Percentiles rank a stretch among this genome's conserved stretches.
phyloP scores from a whole-genome alignment of 129 eudicot genomes.

The Tanacetum coccineum region DNA sequence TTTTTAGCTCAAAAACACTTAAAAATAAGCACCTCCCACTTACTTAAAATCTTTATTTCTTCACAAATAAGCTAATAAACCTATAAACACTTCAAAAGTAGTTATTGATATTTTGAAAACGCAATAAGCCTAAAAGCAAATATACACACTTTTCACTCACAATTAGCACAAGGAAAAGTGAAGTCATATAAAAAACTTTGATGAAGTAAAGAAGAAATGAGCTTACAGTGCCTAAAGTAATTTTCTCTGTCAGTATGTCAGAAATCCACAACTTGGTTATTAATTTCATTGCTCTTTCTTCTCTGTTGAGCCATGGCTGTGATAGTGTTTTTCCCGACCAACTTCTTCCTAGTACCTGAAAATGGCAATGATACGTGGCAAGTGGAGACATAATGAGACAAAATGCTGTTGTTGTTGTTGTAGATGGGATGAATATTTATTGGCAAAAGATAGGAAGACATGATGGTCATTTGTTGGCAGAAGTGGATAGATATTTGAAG shows the following conservation, averaged over 20 bases:
- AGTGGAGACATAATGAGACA: slow-evolving; percentile 27
- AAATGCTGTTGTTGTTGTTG: slow-evolving; percentile 26
- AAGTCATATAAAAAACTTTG: too few relatives aligned
- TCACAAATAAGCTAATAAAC: too few relatives aligned
- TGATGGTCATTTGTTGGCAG: too few relatives aligned
- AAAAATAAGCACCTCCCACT: too few relatives aligned
- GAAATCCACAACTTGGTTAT: slow-evolving; percentile 84
- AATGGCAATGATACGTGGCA: slow-evolving; percentile 21
- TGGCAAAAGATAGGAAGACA: slow-evolving; percentile 24
- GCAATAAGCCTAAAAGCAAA: too few relatives aligned
- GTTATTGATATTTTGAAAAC: too few relatives aligned
- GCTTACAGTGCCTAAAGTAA: slow-evolving; percentile 80
- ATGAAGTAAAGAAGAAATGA: background rate
- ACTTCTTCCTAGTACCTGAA: background rate
- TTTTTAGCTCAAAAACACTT: too few relatives aligned
- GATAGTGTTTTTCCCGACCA: background rate
- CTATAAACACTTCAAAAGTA: too few relatives aligned
- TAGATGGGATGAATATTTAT: slow-evolving; percentile 17
- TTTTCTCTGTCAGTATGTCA: slow-evolving; percentile 83
- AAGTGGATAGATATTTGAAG: too few relatives aligned
- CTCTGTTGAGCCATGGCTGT: slow-evolving; percentile 38
- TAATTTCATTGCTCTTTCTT: slow-evolving; percentile 56
- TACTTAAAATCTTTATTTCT: too few relatives aligned
- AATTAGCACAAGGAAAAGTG: too few relatives aligned
- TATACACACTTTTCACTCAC: too few relatives aligned